Percentiles rank a stretch among this genome's conserved stretches.
Evolutionary conservation across 805 yeast genomes (phyloP).

Genomic region (Dipodascus geniculatus): DNA sequence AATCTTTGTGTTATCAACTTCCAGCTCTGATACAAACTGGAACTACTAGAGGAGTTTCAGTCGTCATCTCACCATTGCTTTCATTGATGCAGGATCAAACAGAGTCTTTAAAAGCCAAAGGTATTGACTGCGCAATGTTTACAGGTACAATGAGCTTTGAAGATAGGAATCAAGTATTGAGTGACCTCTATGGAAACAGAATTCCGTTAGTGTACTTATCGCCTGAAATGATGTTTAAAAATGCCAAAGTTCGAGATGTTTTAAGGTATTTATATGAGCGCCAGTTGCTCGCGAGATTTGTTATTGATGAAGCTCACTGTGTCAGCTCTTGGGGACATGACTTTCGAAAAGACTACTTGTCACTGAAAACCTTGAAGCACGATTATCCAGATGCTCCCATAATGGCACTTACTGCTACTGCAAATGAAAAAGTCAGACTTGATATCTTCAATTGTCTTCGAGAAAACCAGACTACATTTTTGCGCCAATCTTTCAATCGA

Average conservation of each 20-base stretch:
- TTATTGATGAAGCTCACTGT: slow-evolving; percentile 97
- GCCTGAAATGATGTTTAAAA: slow-evolving; percentile 86
- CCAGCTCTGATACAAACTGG: slow-evolving; percentile 81
- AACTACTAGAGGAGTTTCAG: slow-evolving; percentile 67
- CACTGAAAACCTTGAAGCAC: slow-evolving; percentile 57
- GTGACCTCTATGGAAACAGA: slow-evolving; percentile 49
- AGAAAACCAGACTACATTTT: slow-evolving; percentile 35
- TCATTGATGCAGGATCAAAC: slow-evolving; percentile 98
- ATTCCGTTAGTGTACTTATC: slow-evolving; percentile 75
- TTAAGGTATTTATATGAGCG: slow-evolving; percentile 45
- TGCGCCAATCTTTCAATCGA: slow-evolving; percentile 88
- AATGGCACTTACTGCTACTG: slow-evolving; percentile 96
- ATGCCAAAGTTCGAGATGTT: slow-evolving; percentile 52
- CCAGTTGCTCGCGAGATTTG: slow-evolving; percentile 63
- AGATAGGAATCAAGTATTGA: slow-evolving; percentile 52
- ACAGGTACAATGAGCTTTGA: slow-evolving; percentile 59
- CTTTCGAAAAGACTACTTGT: slow-evolving; percentile 90
- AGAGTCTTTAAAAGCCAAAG: slow-evolving; percentile 53
- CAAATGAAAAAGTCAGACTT: slow-evolving; percentile 76
- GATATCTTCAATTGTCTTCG: slow-evolving; percentile 76
- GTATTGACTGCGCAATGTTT: slow-evolving; percentile 78
- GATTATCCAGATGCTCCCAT: slow-evolving; percentile 73
- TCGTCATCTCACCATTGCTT: slow-evolving; percentile 88
- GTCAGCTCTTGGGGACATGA: slow-evolving; percentile 99
- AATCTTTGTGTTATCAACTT: slow-evolving; percentile 86